These are phyloP conservation scores for Sistotremastrum suecicum DNA, from an alignment of 768 basidiomycete species.

Conservation along the genomic window DNA sequence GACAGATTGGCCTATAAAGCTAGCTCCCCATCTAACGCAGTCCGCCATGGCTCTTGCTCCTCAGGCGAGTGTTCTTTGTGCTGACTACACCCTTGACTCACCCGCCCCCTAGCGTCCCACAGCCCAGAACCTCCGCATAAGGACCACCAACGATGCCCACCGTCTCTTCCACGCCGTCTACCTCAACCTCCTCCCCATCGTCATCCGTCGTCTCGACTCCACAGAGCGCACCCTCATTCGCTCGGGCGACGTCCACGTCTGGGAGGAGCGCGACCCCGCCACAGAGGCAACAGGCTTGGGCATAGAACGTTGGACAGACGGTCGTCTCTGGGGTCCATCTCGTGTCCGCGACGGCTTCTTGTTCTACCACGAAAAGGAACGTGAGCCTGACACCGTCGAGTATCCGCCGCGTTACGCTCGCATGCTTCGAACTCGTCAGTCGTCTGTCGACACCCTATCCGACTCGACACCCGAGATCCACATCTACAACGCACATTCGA, in stretches of 20 bases:
- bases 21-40: no score
- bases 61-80: no score
- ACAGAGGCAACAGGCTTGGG: slow-evolving; percentile 65
- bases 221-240: slow-evolving; percentile 52
- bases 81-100: no score
- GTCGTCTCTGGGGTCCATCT: slow-evolving; percentile 70
- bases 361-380: slow-evolving; percentile 73
- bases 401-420: slow-evolving; percentile 62
- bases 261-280: slow-evolving; percentile 67
- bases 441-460: not conserved
- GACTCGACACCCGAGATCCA: no score
- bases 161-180: slow-evolving; percentile 73
- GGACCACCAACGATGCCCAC: slow-evolving; percentile 67
- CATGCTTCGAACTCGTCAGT: slow-evolving; percentile 43
- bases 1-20: no score
- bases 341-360: slow-evolving; percentile 78
- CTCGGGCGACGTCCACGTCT: slow-evolving; percentile 72
- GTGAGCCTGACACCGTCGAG: slow-evolving; percentile 28
- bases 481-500: no score
- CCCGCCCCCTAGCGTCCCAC: slow-evolving; percentile 39
- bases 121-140: slow-evolving; percentile 59
- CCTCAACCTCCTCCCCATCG: slow-evolving; percentile 50
- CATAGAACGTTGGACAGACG: slow-evolving; percentile 79
- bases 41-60: no score
- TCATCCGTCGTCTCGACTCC: slow-evolving; percentile 69